Conservation (phyloP, 345 rosid genomes). For the Trapa incisa region DNA sequence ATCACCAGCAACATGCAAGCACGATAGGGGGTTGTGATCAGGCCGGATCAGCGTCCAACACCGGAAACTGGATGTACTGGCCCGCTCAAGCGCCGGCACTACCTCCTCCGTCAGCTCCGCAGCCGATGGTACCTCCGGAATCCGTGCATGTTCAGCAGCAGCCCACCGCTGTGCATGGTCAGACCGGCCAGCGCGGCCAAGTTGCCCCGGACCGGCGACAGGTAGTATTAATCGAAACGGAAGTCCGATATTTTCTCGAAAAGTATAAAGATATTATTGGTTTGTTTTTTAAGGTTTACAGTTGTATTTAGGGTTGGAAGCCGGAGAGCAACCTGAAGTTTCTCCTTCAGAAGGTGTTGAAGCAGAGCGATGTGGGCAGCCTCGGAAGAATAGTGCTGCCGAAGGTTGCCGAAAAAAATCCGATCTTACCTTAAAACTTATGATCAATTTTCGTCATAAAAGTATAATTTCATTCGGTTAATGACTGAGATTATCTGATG, state of each 20-base stretch:
- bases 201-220: conserved; percentile 49
- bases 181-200: conserved; percentile 34
- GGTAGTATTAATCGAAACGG: conserved; percentile 18
- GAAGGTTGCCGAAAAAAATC: conserved; percentile 28
- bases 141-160: conserved; percentile 10
- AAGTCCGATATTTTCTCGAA: no score
- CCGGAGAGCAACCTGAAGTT: conserved; percentile 87
- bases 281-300: not conserved
- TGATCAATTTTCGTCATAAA: not conserved
- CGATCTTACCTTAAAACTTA: no score
- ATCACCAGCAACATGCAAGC: conserved; percentile 27
- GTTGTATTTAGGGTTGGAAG: conserved; percentile 64
- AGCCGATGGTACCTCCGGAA: not conserved
- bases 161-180: conserved; percentile 22
- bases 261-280: not conserved
- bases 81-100: conserved; percentile 20
- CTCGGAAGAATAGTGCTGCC: conserved; percentile 94
- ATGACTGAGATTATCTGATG: not conserved
- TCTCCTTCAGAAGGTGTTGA: conserved; percentile 89
- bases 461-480: not conserved
- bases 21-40: conserved; percentile 20
- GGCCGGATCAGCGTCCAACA: conserved; percentile 12
- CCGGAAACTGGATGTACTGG: conserved; percentile 65
- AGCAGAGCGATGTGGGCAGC: conserved; percentile 97
- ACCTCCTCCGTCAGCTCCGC: conserved; percentile 13